These are phyloP conservation scores for Lepidium campestre DNA, from an alignment of 441 rosid genomes.

Conservation along the genomic window DNA sequence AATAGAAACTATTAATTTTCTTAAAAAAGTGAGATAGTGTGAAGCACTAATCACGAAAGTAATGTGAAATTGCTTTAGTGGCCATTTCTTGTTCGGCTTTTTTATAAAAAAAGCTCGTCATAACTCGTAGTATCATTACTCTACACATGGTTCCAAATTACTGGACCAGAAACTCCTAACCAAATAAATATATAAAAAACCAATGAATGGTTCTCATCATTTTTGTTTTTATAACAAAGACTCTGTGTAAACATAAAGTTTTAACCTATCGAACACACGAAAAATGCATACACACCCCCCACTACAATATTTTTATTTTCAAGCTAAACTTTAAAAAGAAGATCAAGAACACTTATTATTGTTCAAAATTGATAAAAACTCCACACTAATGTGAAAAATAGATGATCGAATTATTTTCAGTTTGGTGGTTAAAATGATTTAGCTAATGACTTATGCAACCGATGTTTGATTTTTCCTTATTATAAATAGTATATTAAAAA, in stretches of 20 bases:
- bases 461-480: too few species aligned
- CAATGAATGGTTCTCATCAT: background rate
- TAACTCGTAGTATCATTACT: background rate
- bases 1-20: too few species aligned
- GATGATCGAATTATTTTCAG: too few species aligned
- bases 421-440: too few species aligned
- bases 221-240: background rate
- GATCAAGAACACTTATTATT: background rate
- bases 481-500: too few species aligned
- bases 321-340: background rate
- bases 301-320: background rate
- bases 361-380: background rate
- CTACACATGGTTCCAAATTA: constrained; percentile 3
- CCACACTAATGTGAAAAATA: background rate
- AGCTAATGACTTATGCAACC: too few species aligned
- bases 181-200: background rate
- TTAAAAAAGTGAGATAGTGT: background rate
- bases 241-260: background rate
- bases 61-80: background rate
- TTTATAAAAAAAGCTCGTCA: background rate
- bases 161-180: background rate
- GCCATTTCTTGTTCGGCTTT: background rate
- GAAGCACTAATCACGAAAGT: background rate
- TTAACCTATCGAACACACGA: background rate
- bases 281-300: background rate